Conservation (phyloP, 345 rosid species). For the Schrenkiella parvula region DNA sequence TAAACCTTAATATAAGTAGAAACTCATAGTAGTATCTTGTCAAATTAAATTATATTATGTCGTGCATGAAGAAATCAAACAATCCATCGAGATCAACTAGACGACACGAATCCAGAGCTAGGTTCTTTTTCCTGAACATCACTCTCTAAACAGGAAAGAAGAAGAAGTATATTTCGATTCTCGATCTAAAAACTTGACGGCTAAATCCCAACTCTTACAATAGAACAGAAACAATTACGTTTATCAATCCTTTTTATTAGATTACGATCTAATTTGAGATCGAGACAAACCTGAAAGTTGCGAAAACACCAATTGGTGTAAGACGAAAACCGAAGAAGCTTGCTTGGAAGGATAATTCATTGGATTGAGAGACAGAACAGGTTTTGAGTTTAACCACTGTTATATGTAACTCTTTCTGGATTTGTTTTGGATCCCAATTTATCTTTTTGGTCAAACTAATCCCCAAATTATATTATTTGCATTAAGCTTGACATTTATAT, state of each 20-base stretch:
- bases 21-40: not conserved
- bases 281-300: constrained; percentile 24
- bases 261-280: constrained; percentile 4
- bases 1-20: not conserved
- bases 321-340: constrained; percentile 1
- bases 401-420: not conserved
- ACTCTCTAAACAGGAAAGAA: not conserved
- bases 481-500: no score
- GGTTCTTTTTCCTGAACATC: not conserved
- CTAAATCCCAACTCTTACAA: not conserved
- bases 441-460: no score
- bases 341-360: constrained; percentile 6
- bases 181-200: not conserved
- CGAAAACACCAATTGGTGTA: constrained; percentile 10
- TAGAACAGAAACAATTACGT: not conserved
- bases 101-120: not conserved
- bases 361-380: not conserved
- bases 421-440: not conserved
- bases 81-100: not conserved
- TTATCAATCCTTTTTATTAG: not conserved
- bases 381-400: not conserved
- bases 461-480: no score
- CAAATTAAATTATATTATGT: not conserved
- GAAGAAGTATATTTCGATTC: not conserved
- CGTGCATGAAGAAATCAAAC: not conserved